Evolutionary conservation across 2,329 filamentous ascomycete genomes (phyloP).

Genomic region (Colletotrichum sp.): DNA sequence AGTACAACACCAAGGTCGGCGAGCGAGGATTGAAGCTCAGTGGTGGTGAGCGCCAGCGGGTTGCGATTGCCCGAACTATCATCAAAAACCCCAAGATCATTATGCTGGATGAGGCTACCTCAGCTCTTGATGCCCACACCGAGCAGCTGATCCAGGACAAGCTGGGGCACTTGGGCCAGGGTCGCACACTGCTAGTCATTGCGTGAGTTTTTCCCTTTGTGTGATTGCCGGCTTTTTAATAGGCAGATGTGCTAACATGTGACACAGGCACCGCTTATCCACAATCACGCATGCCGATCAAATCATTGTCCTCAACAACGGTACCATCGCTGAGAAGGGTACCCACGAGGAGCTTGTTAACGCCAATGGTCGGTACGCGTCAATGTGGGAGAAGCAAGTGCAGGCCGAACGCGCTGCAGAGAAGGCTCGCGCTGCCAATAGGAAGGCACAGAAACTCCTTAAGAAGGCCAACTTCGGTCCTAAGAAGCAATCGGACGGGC

Average conservation of each 20-base stretch:
- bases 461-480: constrained; percentile 55
- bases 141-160: constrained; percentile 93
- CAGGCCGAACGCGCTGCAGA: constrained; percentile 74
- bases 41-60: constrained; percentile 91
- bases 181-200: constrained; percentile 93
- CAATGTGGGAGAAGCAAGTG: constrained; percentile 91
- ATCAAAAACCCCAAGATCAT: constrained; percentile 92
- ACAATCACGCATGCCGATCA: constrained; percentile 87
- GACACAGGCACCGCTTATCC: constrained; percentile 74
- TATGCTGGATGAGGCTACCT: constrained; percentile 91
- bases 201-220: constrained; percentile 62
- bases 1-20: constrained; percentile 88
- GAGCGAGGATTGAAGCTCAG: constrained; percentile 87
- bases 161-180: constrained; percentile 79
- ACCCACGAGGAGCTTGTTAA: constrained; percentile 79
- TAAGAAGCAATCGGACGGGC: constrained; percentile 43
- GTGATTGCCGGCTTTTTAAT: constrained; percentile 18
- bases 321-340: constrained; percentile 78
- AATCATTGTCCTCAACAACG: constrained; percentile 79
- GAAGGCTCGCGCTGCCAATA: constrained; percentile 54
- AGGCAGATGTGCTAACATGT: constrained; percentile 26
- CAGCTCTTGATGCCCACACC: constrained; percentile 88
- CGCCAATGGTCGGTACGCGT: constrained; percentile 75
- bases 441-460: constrained; percentile 48
- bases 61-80: constrained; percentile 92